Conservation (phyloP, 1,284 basidiomycete species). For the Coniferiporia sulphurascens region DNA sequence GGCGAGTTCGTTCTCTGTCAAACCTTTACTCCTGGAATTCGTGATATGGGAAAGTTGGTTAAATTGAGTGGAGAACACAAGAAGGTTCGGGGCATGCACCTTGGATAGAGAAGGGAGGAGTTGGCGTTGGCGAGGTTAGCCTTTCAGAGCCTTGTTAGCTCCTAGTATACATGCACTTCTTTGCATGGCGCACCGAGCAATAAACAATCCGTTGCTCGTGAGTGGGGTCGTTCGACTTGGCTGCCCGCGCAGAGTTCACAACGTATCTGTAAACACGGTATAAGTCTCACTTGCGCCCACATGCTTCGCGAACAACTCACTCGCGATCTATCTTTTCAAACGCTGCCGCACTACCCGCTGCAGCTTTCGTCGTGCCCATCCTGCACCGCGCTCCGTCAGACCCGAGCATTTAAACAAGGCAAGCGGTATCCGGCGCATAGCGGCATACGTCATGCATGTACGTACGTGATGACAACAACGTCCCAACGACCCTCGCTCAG, state of each 20-base stretch:
- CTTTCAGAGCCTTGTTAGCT: slow-evolving; percentile 16
- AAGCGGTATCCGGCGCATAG: too few relatives aligned
- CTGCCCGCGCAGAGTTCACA: slow-evolving; percentile 32
- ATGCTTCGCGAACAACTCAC: slow-evolving; percentile 14
- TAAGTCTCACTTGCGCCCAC: background rate
- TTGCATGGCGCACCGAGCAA: slow-evolving; percentile 25
- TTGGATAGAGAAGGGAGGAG: slow-evolving; percentile 26
- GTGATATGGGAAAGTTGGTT: slow-evolving; percentile 7
- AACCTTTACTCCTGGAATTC: slow-evolving; percentile 30
- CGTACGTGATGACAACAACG: slow-evolving; percentile 46
- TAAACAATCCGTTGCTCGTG: slow-evolving; percentile 32
- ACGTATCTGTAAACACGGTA: slow-evolving; percentile 28
- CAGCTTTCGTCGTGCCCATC: slow-evolving; percentile 30
- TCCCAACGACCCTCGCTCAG: slow-evolving; percentile 58
- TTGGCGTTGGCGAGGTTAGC: slow-evolving; percentile 23
- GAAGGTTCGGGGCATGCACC: slow-evolving; percentile 13
- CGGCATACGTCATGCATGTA: background rate
- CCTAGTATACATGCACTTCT: background rate
- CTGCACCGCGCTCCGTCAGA: slow-evolving; percentile 2
- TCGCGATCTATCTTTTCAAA: slow-evolving; percentile 37
- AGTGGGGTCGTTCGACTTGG: slow-evolving; percentile 22
- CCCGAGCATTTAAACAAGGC: too few relatives aligned
- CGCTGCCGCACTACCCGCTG: slow-evolving; percentile 30
- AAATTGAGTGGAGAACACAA: background rate
- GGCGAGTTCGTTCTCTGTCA: slow-evolving; percentile 36